Percentiles rank a stretch among this genome's conserved stretches.
Conservation (phyloP, 2,329 filamentous ascomycete species). For the Cyphellophora europaea region DNA sequence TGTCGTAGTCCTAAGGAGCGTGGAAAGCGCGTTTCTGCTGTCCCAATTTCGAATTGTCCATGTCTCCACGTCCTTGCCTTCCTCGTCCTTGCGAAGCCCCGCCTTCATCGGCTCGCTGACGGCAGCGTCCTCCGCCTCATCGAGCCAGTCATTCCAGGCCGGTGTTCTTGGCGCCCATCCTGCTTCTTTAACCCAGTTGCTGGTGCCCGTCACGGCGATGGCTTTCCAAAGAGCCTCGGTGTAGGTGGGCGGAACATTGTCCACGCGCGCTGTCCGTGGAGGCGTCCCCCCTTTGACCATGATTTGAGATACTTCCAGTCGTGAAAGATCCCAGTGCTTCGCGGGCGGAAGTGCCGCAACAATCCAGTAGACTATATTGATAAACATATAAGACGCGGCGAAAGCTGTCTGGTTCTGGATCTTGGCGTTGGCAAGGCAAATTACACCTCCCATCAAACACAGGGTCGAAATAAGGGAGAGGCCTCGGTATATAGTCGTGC, state of each 20-base stretch:
- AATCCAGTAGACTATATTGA: slow-evolving; percentile 42
- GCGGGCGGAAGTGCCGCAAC: slow-evolving; percentile 38
- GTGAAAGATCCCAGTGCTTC: slow-evolving; percentile 39
- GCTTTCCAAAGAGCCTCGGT: slow-evolving; percentile 41
- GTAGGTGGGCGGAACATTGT: slow-evolving; percentile 26
- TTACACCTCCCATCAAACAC: slow-evolving; percentile 44
- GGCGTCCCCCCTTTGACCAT: slow-evolving; percentile 16
- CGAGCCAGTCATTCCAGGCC: slow-evolving; percentile 34
- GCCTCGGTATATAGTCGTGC: slow-evolving; percentile 32
- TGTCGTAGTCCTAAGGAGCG: slow-evolving; percentile 16
- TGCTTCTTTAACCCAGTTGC: slow-evolving; percentile 32
- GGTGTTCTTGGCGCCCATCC: slow-evolving; percentile 31
- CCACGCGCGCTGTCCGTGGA: slow-evolving; percentile 21
- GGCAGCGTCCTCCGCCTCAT: slow-evolving; percentile 23
- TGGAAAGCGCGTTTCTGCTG: slow-evolving; percentile 15
- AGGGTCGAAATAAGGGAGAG: slow-evolving; percentile 41
- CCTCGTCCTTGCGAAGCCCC: slow-evolving; percentile 3
- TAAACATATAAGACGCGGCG: slow-evolving; percentile 40
- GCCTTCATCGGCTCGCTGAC: slow-evolving; percentile 13
- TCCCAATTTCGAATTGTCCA: slow-evolving; percentile 20
- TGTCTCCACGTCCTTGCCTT: slow-evolving; percentile 14
- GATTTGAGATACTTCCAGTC: slow-evolving; percentile 28
- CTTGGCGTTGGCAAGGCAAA: slow-evolving; percentile 40
- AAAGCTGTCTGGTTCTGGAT: slow-evolving; percentile 39
- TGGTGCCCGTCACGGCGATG: slow-evolving; percentile 35